Percentiles rank a stretch among this genome's conserved stretches.
Conservation (phyloP, 352 stramenopile species). For the Peronospora farinosa region DNA sequence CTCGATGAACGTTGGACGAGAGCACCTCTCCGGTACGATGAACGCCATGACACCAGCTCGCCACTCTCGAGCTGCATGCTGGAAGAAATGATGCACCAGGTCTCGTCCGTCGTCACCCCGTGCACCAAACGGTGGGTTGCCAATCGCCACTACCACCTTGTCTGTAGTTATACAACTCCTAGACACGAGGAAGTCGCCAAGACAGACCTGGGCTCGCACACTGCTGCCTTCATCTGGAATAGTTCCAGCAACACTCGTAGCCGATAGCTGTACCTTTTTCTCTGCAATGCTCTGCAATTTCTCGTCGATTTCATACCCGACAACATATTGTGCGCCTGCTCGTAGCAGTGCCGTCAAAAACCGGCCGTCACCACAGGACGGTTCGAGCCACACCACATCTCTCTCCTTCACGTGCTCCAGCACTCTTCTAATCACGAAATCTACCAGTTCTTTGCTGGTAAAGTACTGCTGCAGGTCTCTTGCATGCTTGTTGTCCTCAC, state of each 20-base stretch:
- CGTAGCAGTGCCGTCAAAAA: conserved; percentile 40
- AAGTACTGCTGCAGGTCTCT: conserved; percentile 73
- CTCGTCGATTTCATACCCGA: conserved; percentile 60
- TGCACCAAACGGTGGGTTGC: conserved; percentile 65
- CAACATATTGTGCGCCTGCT: conserved; percentile 34
- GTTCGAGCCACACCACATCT: conserved; percentile 52
- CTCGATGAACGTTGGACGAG: conserved; percentile 33
- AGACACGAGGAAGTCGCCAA: conserved; percentile 53
- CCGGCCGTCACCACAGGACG: conserved; percentile 63
- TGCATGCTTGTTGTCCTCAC: conserved; percentile 32
- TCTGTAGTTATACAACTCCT: conserved; percentile 7
- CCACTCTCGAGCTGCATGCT: conserved; percentile 45
- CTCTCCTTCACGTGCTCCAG: conserved; percentile 17
- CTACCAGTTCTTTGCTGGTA: conserved; percentile 40
- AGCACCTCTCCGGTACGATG: conserved; percentile 63
- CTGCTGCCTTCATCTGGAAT: not conserved
- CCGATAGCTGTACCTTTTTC: conserved; percentile 12
- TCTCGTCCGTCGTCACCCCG: conserved; percentile 28
- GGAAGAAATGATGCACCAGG: conserved; percentile 51
- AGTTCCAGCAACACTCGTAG: not conserved
- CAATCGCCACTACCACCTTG: conserved; percentile 40
- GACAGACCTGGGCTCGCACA: conserved; percentile 23
- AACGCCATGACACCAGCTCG: conserved; percentile 47
- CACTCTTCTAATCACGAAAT: conserved; percentile 32
- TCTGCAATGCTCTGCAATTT: conserved; percentile 19